Conservation (phyloP, 1,284 basidiomycete genomes). For the Cryptococcus wingfieldii region DNA sequence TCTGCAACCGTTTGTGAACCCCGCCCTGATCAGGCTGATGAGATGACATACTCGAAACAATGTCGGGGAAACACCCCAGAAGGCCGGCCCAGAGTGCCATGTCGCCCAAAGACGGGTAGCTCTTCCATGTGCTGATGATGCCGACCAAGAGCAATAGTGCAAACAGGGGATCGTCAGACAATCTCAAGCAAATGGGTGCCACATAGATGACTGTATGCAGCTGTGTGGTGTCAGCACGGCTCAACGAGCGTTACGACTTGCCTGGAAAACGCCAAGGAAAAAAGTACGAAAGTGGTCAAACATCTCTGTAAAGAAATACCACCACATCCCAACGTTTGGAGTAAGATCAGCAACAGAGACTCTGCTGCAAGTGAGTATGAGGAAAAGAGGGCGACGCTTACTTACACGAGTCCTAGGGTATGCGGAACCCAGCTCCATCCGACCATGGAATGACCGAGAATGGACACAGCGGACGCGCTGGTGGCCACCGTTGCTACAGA, state of each 20-base stretch:
- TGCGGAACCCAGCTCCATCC: conserved; percentile 60
- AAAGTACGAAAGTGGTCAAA: conserved; percentile 96
- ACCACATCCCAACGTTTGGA: conserved; percentile 91
- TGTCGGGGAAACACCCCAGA: conserved; percentile 76
- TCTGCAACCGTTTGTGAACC: conserved; percentile 54
- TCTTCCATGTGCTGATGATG: conserved; percentile 78
- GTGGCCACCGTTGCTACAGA: background rate
- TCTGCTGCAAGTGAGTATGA: conserved; percentile 44
- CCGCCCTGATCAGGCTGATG: background rate
- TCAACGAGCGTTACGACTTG: conserved; percentile 45
- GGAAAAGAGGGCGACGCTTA: conserved; percentile 12
- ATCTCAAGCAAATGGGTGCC: conserved; percentile 78
- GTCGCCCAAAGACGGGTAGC: conserved; percentile 87
- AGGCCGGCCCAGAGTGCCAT: conserved; percentile 79
- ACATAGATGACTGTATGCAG: conserved; percentile 81
- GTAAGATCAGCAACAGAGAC: conserved; percentile 76
- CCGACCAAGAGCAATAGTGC: conserved; percentile 73
- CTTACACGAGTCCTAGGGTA: conserved; percentile 81
- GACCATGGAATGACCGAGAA: conserved; percentile 1
- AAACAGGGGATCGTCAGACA: conserved; percentile 83
- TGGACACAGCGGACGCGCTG: background rate
- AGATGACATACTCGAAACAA: conserved; percentile 64
- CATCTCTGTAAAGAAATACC: conserved; percentile 99
- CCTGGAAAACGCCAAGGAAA: conserved; percentile 93
- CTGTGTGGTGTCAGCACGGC: conserved; percentile 46